phyloP scores from a whole-genome alignment of 345 rosid species.

The Eutrema japonicum region DNA sequence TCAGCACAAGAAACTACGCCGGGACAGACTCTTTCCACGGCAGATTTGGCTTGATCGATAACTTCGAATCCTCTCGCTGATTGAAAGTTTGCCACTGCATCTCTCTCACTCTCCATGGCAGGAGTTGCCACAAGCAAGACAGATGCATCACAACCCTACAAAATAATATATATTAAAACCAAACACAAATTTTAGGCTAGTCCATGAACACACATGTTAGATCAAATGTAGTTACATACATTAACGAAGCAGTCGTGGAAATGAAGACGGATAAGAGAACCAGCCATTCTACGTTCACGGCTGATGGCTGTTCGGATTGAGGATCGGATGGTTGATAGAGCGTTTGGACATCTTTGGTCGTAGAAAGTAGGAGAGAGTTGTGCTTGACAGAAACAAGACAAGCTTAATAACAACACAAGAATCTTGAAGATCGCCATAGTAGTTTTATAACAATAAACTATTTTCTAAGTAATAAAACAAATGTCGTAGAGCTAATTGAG shows the following conservation, averaged over 20 bases:
- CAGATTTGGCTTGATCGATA: conserved; percentile 56
- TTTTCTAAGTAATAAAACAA: neutral
- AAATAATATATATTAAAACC: neutral
- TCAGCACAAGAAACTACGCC: conserved; percentile 73
- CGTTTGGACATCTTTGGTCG: conserved; percentile 53
- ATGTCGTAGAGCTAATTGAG: neutral
- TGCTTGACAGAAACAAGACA: conserved; percentile 43
- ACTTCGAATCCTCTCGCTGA: conserved; percentile 52
- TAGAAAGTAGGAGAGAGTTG: conserved; percentile 58
- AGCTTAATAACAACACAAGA: conserved; percentile 34
- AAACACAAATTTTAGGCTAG: conserved; percentile 23
- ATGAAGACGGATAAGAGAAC: conserved; percentile 65
- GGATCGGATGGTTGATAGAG: conserved; percentile 49
- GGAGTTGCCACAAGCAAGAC: conserved; percentile 48
- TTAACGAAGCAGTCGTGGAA: conserved; percentile 67
- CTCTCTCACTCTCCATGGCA: conserved; percentile 44
- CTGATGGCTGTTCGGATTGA: conserved; percentile 42
- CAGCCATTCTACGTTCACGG: conserved; percentile 63
- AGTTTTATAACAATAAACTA: neutral
- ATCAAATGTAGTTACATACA: conserved; percentile 18
- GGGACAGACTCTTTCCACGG: conserved; percentile 51
- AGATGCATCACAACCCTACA: conserved; percentile 64
- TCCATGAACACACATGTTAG: neutral
- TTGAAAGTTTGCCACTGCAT: conserved; percentile 34
- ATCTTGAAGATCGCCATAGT: conserved; percentile 32